Evolutionary conservation across 1,284 basidiomycete species (phyloP).

Genomic region (Ganoderma boninense): DNA sequence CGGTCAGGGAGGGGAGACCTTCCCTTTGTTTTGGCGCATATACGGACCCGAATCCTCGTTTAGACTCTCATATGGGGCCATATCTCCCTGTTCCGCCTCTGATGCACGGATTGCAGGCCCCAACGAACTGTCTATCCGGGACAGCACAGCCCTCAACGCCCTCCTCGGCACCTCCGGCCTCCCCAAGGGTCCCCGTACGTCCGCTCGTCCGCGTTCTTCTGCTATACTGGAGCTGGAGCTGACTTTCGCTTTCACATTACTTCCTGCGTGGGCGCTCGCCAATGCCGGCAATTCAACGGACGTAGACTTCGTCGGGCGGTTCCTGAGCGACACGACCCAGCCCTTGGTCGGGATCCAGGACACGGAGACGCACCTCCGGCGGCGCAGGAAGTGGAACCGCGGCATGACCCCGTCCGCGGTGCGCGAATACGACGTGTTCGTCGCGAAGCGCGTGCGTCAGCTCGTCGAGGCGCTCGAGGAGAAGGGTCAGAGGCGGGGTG

Average conservation of each 20-base stretch:
- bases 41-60: too few species aligned
- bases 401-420: constrained; percentile 49
- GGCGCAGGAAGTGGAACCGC: constrained; percentile 51
- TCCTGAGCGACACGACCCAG: not conserved
- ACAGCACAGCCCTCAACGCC: not conserved
- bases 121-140: too few species aligned
- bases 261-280: too few species aligned
- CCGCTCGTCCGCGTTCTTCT: too few species aligned
- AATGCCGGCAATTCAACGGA: too few species aligned
- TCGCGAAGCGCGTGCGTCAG: constrained; percentile 34
- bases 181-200: not conserved
- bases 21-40: too few species aligned
- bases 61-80: too few species aligned
- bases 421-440: constrained; percentile 47
- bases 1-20: too few species aligned
- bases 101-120: too few species aligned
- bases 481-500: not conserved
- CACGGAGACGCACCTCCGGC: constrained; percentile 39
- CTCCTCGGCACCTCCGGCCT: not conserved
- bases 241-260: too few species aligned
- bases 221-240: not conserved
- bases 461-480: constrained; percentile 41
- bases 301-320: not conserved
- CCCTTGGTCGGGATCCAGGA: not conserved
- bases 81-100: too few species aligned